These are phyloP conservation scores for Pseudevernia furfuracea DNA, from an alignment of 495 filamentous ascomycete genomes.

Conservation along the genomic window DNA sequence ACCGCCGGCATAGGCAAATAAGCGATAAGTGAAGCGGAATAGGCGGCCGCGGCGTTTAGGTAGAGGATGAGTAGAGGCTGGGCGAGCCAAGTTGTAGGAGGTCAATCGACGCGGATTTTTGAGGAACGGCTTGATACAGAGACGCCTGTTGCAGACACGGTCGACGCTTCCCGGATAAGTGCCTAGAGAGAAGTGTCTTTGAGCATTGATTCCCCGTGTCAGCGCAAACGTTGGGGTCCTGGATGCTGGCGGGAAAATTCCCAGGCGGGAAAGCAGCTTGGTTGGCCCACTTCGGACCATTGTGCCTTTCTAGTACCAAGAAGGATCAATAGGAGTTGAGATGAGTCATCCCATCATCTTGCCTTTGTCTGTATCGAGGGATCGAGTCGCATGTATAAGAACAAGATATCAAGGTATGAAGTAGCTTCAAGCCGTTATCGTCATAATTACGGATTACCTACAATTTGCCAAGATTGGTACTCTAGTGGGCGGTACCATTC, in stretches of 20 bases:
- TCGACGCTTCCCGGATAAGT: not conserved
- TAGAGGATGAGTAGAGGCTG: conserved; percentile 23
- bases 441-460: not conserved
- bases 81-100: conserved; percentile 11
- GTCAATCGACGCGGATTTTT: not conserved
- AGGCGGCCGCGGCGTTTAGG: conserved; percentile 25
- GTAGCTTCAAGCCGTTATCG: not conserved
- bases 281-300: conserved; percentile 17
- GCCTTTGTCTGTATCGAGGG: not conserved
- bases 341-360: not conserved
- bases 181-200: not conserved
- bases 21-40: conserved; percentile 39
- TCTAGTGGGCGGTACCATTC: not conserved
- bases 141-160: not conserved
- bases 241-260: not conserved
- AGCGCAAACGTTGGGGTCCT: not conserved
- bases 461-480: not conserved
- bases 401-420: not conserved
- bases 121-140: not conserved
- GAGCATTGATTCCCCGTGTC: not conserved
- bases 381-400: not conserved
- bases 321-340: not conserved
- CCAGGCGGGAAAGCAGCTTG: conserved; percentile 11
- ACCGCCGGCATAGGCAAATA: conserved; percentile 51
- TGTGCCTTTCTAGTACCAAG: not conserved